phyloP scores from a whole-genome alignment of 306 rosid species.

The Glycine tomentella region DNA sequence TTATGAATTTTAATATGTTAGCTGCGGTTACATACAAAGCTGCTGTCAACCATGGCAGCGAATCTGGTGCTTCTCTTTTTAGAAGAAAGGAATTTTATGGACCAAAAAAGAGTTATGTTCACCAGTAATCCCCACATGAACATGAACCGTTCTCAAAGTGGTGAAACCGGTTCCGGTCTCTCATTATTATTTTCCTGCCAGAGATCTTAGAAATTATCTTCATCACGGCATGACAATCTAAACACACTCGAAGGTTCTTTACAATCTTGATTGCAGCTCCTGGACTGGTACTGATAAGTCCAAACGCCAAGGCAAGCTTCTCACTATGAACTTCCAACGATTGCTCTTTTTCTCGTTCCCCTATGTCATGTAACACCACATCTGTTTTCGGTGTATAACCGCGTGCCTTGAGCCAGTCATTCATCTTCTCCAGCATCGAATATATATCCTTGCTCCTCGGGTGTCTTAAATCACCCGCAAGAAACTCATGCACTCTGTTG shows the following conservation, averaged over 20 bases:
- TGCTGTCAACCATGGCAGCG: background rate
- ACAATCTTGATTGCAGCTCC: conserved; percentile 75
- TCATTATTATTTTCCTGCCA: conserved; percentile 67
- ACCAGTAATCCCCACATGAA: conserved; percentile 86
- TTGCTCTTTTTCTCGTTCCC: conserved; percentile 68
- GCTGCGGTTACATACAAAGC: background rate
- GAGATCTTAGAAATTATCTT: conserved; percentile 75
- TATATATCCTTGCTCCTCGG: conserved; percentile 71
- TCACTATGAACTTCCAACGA: conserved; percentile 85
- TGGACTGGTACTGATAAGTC: conserved; percentile 73
- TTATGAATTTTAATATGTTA: background rate
- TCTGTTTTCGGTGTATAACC: conserved; percentile 72
- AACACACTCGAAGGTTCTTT: conserved; percentile 78
- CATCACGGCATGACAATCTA: conserved; percentile 82
- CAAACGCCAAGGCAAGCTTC: conserved; percentile 86
- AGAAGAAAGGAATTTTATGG: background rate
- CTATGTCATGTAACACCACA: conserved; percentile 73
- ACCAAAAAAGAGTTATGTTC: conserved; percentile 30
- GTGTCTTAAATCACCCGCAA: conserved; percentile 79
- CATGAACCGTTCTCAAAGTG: conserved; percentile 77
- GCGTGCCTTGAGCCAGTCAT: conserved; percentile 63
- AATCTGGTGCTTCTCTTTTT: too few species aligned
- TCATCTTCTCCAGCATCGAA: conserved; percentile 70
- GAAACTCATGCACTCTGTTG: conserved; percentile 74
- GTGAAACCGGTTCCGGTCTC: conserved; percentile 85